phyloP scores from a whole-genome alignment of 257 asterid genomes.

The Leptodermis oblonga region DNA sequence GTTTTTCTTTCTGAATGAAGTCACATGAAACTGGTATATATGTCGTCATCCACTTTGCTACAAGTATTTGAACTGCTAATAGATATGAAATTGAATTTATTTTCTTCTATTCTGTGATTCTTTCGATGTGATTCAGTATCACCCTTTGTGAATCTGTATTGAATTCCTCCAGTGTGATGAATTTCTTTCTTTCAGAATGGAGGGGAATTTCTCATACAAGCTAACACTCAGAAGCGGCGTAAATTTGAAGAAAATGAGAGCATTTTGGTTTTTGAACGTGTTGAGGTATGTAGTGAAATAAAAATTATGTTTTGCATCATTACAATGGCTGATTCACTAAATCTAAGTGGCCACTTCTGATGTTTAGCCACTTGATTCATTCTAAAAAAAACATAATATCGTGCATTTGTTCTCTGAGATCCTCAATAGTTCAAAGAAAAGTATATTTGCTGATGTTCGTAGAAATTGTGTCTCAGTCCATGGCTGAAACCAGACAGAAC shows the following conservation, averaged over 20 bases:
- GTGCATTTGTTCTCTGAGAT: constrained; percentile 1
- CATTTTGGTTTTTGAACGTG: constrained; percentile 36
- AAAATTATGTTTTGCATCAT: constrained; percentile 3
- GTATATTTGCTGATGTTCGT: constrained; percentile 21
- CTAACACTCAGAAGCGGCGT: constrained; percentile 84
- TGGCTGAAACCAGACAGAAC: constrained; percentile 48
- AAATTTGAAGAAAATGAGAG: constrained; percentile 55
- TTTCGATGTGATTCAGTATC: neutral
- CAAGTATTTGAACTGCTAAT: neutral
- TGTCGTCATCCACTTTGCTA: neutral
- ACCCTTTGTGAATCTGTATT: neutral
- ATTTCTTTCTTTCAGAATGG: constrained; percentile 51
- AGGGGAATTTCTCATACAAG: constrained; percentile 74
- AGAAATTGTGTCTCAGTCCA: constrained; percentile 35
- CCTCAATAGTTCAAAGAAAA: neutral
- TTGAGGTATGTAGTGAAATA: constrained; percentile 52
- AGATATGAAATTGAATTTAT: neutral
- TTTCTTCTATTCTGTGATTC: neutral
- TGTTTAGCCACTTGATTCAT: neutral
- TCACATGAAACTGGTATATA: neutral
- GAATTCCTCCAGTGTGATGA: neutral
- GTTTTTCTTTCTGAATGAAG: neutral
- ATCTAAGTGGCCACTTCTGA: neutral
- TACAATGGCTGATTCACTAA: neutral
- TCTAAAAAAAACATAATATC: neutral